These are phyloP conservation scores for Casuarina cunninghamiana DNA, from an alignment of 306 rosid species.

Conservation along the genomic window DNA sequence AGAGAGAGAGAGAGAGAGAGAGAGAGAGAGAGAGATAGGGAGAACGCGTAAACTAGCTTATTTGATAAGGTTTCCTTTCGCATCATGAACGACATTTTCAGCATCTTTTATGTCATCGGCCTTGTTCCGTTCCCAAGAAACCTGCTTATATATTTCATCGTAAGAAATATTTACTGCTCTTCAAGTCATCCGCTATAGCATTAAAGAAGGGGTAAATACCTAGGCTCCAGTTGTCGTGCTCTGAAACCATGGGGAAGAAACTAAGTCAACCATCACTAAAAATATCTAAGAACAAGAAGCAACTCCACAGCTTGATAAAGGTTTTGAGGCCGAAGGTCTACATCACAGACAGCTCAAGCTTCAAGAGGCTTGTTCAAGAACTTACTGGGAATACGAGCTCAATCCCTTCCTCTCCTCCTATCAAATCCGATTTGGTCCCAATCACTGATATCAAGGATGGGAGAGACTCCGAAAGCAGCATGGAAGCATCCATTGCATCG, in stretches of 20 bases:
- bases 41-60: not conserved
- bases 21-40: not conserved
- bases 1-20: no score
- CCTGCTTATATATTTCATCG: constrained; percentile 30
- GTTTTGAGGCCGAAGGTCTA: constrained; percentile 45
- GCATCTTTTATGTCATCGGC: constrained; percentile 37
- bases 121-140: constrained; percentile 24
- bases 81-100: constrained; percentile 46
- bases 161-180: constrained; percentile 38
- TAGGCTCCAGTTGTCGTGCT: constrained; percentile 46
- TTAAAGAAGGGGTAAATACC: constrained; percentile 42
- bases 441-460: no score
- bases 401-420: no score
- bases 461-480: no score
- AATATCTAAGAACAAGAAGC: constrained; percentile 28
- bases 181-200: constrained; percentile 45
- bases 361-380: constrained; percentile 47
- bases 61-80: no score
- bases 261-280: constrained; percentile 22
- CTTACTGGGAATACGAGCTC: no score
- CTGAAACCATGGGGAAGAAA: constrained; percentile 44
- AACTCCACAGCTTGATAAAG: constrained; percentile 31
- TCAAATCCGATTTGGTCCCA: no score
- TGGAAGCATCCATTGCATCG: no score
- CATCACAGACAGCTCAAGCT: constrained; percentile 41